Base-by-base conservation (phyloP, 208 protist species). In the Wallacemonas collosoma region DNA sequence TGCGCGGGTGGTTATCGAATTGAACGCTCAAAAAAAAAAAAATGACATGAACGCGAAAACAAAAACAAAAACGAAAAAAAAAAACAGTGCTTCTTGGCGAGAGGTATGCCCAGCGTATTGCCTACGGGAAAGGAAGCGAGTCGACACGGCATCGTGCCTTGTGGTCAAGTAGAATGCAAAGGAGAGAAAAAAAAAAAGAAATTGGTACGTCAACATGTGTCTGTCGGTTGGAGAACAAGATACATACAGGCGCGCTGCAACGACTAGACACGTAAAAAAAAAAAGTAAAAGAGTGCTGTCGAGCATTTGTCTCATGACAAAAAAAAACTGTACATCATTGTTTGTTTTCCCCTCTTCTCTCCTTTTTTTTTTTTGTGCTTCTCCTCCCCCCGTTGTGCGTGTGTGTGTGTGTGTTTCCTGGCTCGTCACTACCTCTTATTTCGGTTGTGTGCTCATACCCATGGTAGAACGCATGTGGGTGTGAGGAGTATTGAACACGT, bases 261-360 rank as follows among this genome's bases (percentile, higher is more conserved):
- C 17, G 38, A 44, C 26, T 26, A 14, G 11, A 54, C 50, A 17
- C 0, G 2, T 44, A 1, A 35, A 38, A 43, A 14, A 35, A 62
- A 41, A 62, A 44, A 41, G 43, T 44, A 62, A 5, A 43, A 14
- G 36, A 17, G 6, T 45, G 61, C 36, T 50, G 35, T 7, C 35
- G 14, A 26, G 26, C 26, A 26, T 26, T 50, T 45, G 40, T 66
- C 39, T 7, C 3, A 3, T n/a, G 6, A 1, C 38, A 48, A 17
- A 71, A 71, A 56, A 56, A 43, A 41, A 56, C 17, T 60, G 58
- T 48, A 56, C 58, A 65, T 63, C 36, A 35, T 56, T 72, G 48
- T 73, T 65, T 72, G 2, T 67, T 68, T 68, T 71, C 4, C 39
- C 39, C n/a, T 9, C 35, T 39, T 63, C 17, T 65, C 6, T 17